Conservation (phyloP, 805 yeast species). For the Pichia sporocuriosa region DNA sequence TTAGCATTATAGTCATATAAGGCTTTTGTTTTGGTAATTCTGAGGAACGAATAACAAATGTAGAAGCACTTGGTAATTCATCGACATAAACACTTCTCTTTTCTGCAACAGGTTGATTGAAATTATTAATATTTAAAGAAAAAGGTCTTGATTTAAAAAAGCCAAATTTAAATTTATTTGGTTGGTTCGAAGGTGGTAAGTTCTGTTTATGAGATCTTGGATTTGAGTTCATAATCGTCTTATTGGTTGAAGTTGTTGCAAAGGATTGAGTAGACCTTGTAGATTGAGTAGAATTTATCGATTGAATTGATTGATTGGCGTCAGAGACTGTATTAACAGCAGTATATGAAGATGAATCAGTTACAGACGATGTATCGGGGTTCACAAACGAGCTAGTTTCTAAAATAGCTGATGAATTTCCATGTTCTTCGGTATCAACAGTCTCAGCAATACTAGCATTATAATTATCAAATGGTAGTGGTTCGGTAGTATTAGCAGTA, state of each 20-base stretch:
- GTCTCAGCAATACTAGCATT: background rate
- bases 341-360: slow-evolving; percentile 4
- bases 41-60: slow-evolving; percentile 26
- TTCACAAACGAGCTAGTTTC: background rate
- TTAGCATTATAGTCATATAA: slow-evolving; percentile 38
- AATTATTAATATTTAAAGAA: slow-evolving; percentile 40
- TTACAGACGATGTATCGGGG: slow-evolving; percentile 1
- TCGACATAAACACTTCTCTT: slow-evolving; percentile 35
- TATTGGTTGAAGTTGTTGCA: background rate
- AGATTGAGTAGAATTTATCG: background rate
- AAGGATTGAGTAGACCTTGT: background rate
- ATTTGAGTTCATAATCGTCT: too few species aligned
- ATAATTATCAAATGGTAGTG: background rate
- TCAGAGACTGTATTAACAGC: slow-evolving; percentile 1
- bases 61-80: slow-evolving; percentile 53
- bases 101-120: slow-evolving; percentile 16
- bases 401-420: background rate
- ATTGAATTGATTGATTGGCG: background rate
- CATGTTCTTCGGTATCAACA: background rate
- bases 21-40: slow-evolving; percentile 41
- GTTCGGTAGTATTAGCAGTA: background rate
- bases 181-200: slow-evolving; percentile 4
- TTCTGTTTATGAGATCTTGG: too few species aligned
- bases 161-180: slow-evolving; percentile 24
- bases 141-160: slow-evolving; percentile 47